Evolutionary conservation across 306 rosid genomes (phyloP), one percentile per base, ranked within the genome.

Genomic region (Dalbergia oliveri): DNA sequence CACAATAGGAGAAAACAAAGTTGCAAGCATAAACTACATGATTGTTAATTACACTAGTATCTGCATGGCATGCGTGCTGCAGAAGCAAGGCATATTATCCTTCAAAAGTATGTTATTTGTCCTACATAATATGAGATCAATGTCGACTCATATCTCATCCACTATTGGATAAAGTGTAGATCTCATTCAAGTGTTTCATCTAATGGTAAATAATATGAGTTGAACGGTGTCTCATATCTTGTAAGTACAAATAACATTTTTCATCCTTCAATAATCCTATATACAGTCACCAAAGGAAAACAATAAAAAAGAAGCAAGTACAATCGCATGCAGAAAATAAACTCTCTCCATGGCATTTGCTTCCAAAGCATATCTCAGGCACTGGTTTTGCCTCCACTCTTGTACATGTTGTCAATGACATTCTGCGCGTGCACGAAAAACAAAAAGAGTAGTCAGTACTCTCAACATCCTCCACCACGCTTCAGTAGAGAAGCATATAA

Each of bases 361-460:
- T 84, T 76, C 79, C 9, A 69, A 70, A 65, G 70, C 51, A 21
- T 10, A 58, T 63, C 80, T 89, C 85, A 85, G 4, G 90, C 86
- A 16, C 51, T 21, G 66, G 86, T 87, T 82, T 90, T 90, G 84
- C 76, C 81, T 74, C 79, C 93, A 34, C 77, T 83, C 88, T 89
- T 91, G 91, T 95, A 95, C 97, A 95, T 84, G 76, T 84, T 64
- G 69, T 95, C 97, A 16, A 95, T 89, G 64, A 21, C 82, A 64
- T 53, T 83, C 99, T 95, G 93, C 6, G 15, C 51, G 79, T 45
- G 53, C 3, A 77, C 76, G 18, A 67, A 23, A 65, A 73, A 76
- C 10, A 18, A 63, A 33, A 65, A 73, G 73, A 11, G 8, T 37
- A 54, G 84, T 85, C 74, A 89, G 84, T 61, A 72, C 62, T 62